phyloP scores from a whole-genome alignment of 1,284 basidiomycete genomes.

The Xerocomus nothofagi region DNA sequence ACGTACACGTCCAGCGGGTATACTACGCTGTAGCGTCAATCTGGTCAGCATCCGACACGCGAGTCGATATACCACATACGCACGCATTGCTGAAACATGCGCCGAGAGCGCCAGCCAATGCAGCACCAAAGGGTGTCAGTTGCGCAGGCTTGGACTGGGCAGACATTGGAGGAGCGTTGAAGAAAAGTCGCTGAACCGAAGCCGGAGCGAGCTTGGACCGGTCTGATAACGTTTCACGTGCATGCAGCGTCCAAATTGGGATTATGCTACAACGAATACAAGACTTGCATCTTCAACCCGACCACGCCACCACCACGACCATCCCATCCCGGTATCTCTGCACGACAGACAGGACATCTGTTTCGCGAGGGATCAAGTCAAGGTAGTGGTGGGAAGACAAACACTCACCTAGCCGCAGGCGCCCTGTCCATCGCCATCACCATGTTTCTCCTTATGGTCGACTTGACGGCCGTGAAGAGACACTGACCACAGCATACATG shows the following conservation, averaged over 20 bases:
- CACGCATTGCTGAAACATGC: slow-evolving; percentile 93
- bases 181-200: no score
- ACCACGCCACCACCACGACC: slow-evolving; percentile 63
- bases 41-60: slow-evolving; percentile 11
- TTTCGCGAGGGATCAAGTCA: not conserved
- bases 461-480: slow-evolving; percentile 70
- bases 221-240: no score
- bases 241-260: slow-evolving; percentile 1
- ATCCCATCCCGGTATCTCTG: slow-evolving; percentile 62
- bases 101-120: slow-evolving; percentile 92
- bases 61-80: slow-evolving; percentile 38
- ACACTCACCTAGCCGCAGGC: slow-evolving; percentile 45
- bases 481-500: slow-evolving; percentile 76
- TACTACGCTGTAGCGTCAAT: slow-evolving; percentile 61
- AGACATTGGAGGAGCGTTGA: no score
- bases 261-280: slow-evolving; percentile 41
- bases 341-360: slow-evolving; percentile 67
- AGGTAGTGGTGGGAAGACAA: no score
- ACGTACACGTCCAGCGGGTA: slow-evolving; percentile 95
- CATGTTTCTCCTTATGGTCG: slow-evolving; percentile 53
- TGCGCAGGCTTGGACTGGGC: slow-evolving; percentile 39
- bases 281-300: slow-evolving; percentile 51
- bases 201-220: no score
- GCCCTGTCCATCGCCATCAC: slow-evolving; percentile 40
- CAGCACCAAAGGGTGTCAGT: slow-evolving; percentile 89